Base-by-base conservation (phyloP, 192 early-diverging fungal species). In the Backusella mclennaniae region DNA sequence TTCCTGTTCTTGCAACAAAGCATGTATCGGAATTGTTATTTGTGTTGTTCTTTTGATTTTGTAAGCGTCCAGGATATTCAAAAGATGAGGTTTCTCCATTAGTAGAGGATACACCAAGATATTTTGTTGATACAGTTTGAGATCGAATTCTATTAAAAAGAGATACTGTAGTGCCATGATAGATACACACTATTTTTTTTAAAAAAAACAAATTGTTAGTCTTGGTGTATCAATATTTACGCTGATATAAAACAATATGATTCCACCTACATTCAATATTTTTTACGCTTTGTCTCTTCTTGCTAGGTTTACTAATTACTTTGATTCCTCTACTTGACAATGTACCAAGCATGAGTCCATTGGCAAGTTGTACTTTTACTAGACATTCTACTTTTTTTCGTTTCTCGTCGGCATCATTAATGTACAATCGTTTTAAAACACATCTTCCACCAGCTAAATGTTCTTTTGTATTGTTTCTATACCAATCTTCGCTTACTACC, bases 301-400 rank as follows among this genome's bases (percentile, higher is more conserved):
- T 96, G 59, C 92, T 93, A 0, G 96, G 96, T 83, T 98, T 98
- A 76, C 94, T 95, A 71, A 98, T 96, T 7, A 96, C 93, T 71
- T 93, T 95, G 77, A 98, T 92, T 17, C 91, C 89, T 46, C 86
- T 87, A 72, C 93, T 94, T 26, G 91, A 86, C 81, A 95, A 91
- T n/a, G 88, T 89, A 19, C 91, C 90, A 23, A 93, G 74, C 70
- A 86, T 81, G 14, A 88, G 75, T 63, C 89, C 89, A 19, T 89
- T 82, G 17, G 88, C 89, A 67, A 90, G 86, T 69, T 92, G 87
- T 74, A 95, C 82, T 21, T 92, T 88, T 35, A 95, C 91, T 63
- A 91, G 77, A 36, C 93, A 92, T 44, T 93, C 85, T 0, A 95
- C 93, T 52, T 85, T 87, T 75, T 93, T 93, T 77, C 92, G 86